Base-by-base conservation (phyloP, 1,284 basidiomycete species). In the Pisolithus thermaeus region DNA sequence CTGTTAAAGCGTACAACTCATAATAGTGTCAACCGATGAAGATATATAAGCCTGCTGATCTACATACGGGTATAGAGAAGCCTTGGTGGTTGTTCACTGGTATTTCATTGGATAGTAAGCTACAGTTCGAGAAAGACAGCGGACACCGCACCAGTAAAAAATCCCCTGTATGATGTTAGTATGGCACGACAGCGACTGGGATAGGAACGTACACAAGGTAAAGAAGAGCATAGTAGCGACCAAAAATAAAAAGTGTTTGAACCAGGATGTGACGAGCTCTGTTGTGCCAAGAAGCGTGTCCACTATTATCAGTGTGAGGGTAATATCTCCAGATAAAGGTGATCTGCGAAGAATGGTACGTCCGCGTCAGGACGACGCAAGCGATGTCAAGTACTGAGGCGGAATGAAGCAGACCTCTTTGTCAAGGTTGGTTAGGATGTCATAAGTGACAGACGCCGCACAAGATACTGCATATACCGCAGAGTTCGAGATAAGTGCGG, bases 221-320 rank as follows among this genome's bases (percentile, higher is more conserved):
- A 27, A 64, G 11, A 22, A 61, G 37, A 12, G 60, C 60, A 12
- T 61, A 61, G 37, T 64, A 61, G 16, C 61, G 60, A 30, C 58
- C 47, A 36, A 61, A 60, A 39, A 61, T 25, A 39, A 62, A 61
- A 20, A 61, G 49, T 16, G 30, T 16, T 37, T 35, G 37, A 38
- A 38, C 20, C 3, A 38, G 37, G 6, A 20, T 20, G 9, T 16
- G 37, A 38, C 37, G 37, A 20, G 37, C 37, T 9, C 37, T 38
- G 37, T 6, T 3, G 18, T 16, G 37, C 37, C 37, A 38, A 9
- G 37, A 38, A 7, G 9, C 3, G 37, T 20, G n/a, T 2, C 43
- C 27, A 4, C 20, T n/a, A 9, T 39, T 41, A 27, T 12, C 18
- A 20, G 18, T 20, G 18, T 20, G 18, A 20, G 18, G 48, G 40